phyloP scores from a whole-genome alignment of 305 asterid genomes.

The Plantago coronopus region DNA sequence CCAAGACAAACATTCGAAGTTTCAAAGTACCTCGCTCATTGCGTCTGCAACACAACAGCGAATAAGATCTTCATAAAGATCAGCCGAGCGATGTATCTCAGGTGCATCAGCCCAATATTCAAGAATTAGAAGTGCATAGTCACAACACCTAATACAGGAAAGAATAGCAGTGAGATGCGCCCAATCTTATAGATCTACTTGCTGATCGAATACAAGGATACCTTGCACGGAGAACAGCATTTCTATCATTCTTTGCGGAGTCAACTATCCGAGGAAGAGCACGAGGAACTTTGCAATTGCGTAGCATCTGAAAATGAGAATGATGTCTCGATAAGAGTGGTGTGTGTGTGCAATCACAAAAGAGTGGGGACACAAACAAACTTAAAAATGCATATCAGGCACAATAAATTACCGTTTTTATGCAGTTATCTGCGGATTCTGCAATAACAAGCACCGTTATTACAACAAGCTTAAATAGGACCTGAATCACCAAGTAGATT shows the following conservation, averaged over 20 bases:
- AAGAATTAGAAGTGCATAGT: constrained; percentile 87
- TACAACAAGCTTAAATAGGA: constrained; percentile 99
- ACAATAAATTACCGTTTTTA: constrained; percentile 68
- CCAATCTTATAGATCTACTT: constrained; percentile 16
- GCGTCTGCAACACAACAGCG: constrained; percentile 97
- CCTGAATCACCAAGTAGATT: constrained; percentile 48
- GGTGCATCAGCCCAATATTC: constrained; percentile 99
- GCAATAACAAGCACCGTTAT: constrained; percentile 98
- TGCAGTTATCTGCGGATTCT: constrained; percentile 99
- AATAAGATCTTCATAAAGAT: constrained; percentile 89
- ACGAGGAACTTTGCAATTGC: constrained; percentile 95
- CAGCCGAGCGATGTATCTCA: constrained; percentile 96
- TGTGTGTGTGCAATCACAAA: constrained; percentile 6
- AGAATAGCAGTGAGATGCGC: constrained; percentile 22
- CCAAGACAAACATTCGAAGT: too few species aligned
- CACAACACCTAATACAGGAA: constrained; percentile 71
- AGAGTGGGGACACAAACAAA: constrained; percentile 9
- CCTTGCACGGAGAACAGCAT: constrained; percentile 97
- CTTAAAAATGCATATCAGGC: not conserved
- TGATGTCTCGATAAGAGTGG: constrained; percentile 21
- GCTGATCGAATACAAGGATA: constrained; percentile 23
- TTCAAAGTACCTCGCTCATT: constrained; percentile 77
- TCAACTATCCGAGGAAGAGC: constrained; percentile 85
- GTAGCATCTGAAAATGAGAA: constrained; percentile 65
- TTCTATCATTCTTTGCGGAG: constrained; percentile 88